phyloP scores from a whole-genome alignment of 768 basidiomycete species.

The Neoboletus magnificus region DNA sequence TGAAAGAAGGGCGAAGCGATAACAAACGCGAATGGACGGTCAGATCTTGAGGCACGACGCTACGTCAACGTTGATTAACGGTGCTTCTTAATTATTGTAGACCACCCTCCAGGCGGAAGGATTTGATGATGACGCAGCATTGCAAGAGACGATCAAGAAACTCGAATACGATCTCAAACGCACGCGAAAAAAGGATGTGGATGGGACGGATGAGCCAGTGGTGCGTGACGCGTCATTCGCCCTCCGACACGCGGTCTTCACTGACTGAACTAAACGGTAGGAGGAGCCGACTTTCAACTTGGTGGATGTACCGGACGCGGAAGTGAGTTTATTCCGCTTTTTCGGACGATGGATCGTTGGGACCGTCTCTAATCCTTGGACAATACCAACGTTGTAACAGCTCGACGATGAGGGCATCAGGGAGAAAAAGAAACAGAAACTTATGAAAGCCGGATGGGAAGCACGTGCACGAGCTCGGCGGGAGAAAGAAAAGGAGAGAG shows the following conservation, averaged over 20 bases:
- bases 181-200: conserved; percentile 77
- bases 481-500: conserved; percentile 85
- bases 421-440: conserved; percentile 91
- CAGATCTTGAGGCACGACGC: conserved; percentile 16
- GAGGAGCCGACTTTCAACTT: conserved; percentile 89
- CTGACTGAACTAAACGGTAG: conserved; percentile 30
- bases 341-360: background rate
- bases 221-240: conserved; percentile 29
- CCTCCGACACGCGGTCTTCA: background rate
- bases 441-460: conserved; percentile 92
- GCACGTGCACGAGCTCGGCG: conserved; percentile 78
- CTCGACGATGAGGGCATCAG: conserved; percentile 88
- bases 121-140: conserved; percentile 70
- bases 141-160: conserved; percentile 84
- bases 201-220: conserved; percentile 60
- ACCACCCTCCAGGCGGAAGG: conserved; percentile 62
- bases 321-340: conserved; percentile 43
- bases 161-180: conserved; percentile 76
- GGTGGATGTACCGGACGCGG: conserved; percentile 86
- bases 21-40: conserved; percentile 78
- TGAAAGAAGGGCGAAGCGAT: conserved; percentile 59
- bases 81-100: conserved; percentile 31
- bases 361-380: background rate
- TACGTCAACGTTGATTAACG: background rate
- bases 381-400: conserved; percentile 32